Conservation (phyloP, 768 basidiomycete genomes). For the Neoboletus subvelutipes region DNA sequence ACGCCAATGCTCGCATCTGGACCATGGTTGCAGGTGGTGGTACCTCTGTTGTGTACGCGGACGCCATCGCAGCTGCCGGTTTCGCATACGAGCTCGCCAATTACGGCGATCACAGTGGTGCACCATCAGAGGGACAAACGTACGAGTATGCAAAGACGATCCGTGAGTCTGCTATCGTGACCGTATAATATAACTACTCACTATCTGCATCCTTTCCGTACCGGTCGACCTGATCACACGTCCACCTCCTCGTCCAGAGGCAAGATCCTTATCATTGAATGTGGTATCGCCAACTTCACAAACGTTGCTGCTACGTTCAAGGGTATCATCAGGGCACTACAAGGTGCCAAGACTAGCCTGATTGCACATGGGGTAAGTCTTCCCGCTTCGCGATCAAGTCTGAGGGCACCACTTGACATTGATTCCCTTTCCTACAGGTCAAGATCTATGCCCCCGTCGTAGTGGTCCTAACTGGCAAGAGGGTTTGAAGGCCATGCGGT, state of each 20-base stretch:
- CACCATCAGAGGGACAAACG: too few species aligned
- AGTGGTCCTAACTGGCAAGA: conserved; percentile 99
- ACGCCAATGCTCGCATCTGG: too few species aligned
- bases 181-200: not conserved
- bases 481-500: conserved; percentile 95
- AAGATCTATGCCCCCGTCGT: conserved; percentile 96
- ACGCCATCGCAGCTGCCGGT: too few species aligned
- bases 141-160: too few species aligned
- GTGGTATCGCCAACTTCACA: conserved; percentile 99
- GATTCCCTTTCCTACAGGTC: conserved; percentile 56
- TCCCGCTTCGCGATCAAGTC: not conserved
- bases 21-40: too few species aligned
- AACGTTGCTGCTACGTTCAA: conserved; percentile 99
- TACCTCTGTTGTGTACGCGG: too few species aligned
- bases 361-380: conserved; percentile 44
- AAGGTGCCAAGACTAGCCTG: conserved; percentile 86
- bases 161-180: conserved; percentile 49
- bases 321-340: conserved; percentile 96
- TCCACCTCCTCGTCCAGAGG: conserved; percentile 75
- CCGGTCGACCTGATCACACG: conserved; percentile 93
- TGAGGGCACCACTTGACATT: not conserved
- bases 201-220: not conserved
- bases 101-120: too few species aligned
- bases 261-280: conserved; percentile 99
- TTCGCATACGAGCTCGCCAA: too few species aligned